These are phyloP conservation scores for Clonostachys rhizophaga DNA, from an alignment of 2,329 filamentous ascomycete genomes.

Conservation along the genomic window DNA sequence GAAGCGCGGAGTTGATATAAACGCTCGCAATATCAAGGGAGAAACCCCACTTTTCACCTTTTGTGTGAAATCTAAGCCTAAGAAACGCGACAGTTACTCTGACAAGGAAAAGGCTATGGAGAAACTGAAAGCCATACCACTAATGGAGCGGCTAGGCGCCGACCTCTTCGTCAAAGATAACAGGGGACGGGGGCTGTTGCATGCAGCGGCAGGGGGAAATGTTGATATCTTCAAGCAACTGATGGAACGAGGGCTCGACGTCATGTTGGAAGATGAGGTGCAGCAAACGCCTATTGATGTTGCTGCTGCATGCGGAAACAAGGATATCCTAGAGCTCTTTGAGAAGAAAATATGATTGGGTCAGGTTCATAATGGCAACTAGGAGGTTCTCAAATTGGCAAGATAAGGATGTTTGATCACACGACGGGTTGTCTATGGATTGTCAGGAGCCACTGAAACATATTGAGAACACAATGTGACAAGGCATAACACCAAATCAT, in stretches of 20 bases:
- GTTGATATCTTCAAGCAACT: background rate
- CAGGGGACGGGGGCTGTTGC: background rate
- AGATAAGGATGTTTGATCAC: too few species aligned
- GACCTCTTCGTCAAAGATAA: background rate
- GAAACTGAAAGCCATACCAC: background rate
- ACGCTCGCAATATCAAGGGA: background rate
- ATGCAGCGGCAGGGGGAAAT: background rate
- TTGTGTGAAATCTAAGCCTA: background rate
- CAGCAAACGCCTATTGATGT: background rate
- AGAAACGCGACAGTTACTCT: background rate
- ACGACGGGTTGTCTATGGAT: too few species aligned
- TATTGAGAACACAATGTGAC: too few species aligned
- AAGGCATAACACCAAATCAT: too few species aligned
- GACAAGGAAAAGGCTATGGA: background rate
- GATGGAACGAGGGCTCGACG: background rate
- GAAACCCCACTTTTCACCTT: background rate
- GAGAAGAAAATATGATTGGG: conserved; percentile 26
- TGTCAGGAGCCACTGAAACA: too few species aligned
- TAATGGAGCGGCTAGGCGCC: background rate
- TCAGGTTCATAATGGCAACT: conserved; percentile 39
- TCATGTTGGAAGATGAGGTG: background rate
- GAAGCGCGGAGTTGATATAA: background rate
- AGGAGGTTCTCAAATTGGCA: conserved; percentile 6
- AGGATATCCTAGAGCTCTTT: background rate
- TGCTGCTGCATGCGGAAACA: background rate